Conservation (phyloP, 2,329 filamentous ascomycete species). For the Phialocephala sp. region DNA sequence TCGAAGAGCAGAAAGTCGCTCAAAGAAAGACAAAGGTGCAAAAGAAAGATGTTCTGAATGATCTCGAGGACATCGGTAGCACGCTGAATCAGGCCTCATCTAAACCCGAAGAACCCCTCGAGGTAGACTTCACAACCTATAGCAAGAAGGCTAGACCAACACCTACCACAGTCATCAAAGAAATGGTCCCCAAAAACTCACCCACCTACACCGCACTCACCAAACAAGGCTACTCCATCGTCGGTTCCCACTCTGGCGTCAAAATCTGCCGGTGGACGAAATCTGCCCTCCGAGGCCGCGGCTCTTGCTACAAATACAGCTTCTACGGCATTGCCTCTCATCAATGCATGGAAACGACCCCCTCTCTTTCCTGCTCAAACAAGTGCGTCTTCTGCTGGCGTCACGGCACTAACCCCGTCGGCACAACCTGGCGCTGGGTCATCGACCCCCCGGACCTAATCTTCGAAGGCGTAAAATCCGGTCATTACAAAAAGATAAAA, state of each 20-base stretch:
- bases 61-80: slow-evolving; percentile 83
- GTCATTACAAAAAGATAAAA: slow-evolving; percentile 97
- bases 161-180: slow-evolving; percentile 63
- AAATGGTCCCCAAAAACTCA: slow-evolving; percentile 92
- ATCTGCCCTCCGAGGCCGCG: slow-evolving; percentile 88
- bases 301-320: slow-evolving; percentile 96
- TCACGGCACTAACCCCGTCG: slow-evolving; percentile 95
- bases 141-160: slow-evolving; percentile 54
- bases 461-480: slow-evolving; percentile 86
- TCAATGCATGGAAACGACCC: slow-evolving; percentile 97
- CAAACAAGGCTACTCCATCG: slow-evolving; percentile 95
- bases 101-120: slow-evolving; percentile 57
- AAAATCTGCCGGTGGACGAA: slow-evolving; percentile 99
- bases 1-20: slow-evolving; percentile 54
- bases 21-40: slow-evolving; percentile 45
- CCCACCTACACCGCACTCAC: slow-evolving; percentile 89
- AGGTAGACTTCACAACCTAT: slow-evolving; percentile 86
- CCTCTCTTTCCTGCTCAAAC: slow-evolving; percentile 93
- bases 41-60: slow-evolving; percentile 64
- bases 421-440: slow-evolving; percentile 95
- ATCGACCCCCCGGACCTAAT: slow-evolving; percentile 91
- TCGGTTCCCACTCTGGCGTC: slow-evolving; percentile 93
- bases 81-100: slow-evolving; percentile 58
- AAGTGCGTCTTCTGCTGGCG: slow-evolving; percentile 99
- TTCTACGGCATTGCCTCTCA: slow-evolving; percentile 98